These are phyloP conservation scores for Drosera spatulata DNA, from an alignment of 179 eudicot species.

Conservation along the genomic window DNA sequence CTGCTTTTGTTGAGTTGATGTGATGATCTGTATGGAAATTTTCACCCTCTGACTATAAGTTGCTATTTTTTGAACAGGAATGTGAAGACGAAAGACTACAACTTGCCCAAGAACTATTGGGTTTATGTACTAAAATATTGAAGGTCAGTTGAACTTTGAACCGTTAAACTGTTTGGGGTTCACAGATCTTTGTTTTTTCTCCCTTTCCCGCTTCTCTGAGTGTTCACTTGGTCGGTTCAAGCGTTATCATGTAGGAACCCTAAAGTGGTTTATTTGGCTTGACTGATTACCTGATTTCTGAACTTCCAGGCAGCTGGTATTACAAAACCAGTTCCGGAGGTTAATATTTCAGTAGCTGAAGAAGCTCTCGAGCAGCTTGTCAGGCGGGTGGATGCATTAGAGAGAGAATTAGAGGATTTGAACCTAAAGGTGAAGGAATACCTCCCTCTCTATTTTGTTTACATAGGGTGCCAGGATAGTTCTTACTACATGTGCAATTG, in stretches of 20 bases:
- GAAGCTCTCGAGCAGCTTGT: slow-evolving; percentile 56
- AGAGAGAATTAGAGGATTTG: slow-evolving; percentile 54
- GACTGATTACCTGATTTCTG: not conserved
- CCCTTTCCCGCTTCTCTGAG: too few relatives aligned
- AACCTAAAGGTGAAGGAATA: slow-evolving; percentile 37
- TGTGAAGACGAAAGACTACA: slow-evolving; percentile 61
- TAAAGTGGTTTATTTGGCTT: too few relatives aligned
- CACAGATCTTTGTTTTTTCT: too few relatives aligned
- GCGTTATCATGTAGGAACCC: too few relatives aligned
- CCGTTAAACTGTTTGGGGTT: too few relatives aligned
- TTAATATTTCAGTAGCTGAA: slow-evolving; percentile 39
- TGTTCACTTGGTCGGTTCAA: too few relatives aligned
- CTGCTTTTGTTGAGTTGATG: not conserved
- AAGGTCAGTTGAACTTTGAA: slow-evolving; percentile 29
- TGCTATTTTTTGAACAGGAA: slow-evolving; percentile 30
- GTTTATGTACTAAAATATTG: slow-evolving; percentile 66
- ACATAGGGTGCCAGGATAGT: too few relatives aligned
- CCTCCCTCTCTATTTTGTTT: too few relatives aligned
- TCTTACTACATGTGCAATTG: too few relatives aligned
- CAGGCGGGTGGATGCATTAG: slow-evolving; percentile 26
- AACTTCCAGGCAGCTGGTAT: slow-evolving; percentile 53
- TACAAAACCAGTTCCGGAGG: slow-evolving; percentile 32
- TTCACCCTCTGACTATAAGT: not conserved
- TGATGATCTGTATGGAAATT: not conserved
- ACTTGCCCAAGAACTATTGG: slow-evolving; percentile 53